Conservation (phyloP, 116 monocot genomes). For the Cymodocea nodosa region DNA sequence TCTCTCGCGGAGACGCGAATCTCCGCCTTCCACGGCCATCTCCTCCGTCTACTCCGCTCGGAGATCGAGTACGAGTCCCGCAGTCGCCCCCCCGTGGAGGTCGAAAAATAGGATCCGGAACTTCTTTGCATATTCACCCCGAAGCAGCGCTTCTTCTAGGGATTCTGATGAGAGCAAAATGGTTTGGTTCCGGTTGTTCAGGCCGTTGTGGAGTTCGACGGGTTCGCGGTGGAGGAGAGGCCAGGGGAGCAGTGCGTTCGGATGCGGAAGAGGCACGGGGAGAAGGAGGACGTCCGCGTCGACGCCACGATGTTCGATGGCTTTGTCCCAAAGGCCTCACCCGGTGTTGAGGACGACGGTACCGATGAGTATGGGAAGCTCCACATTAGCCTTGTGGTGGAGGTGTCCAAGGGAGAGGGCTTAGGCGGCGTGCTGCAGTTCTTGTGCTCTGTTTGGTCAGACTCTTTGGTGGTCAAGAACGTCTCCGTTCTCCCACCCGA, state of each 20-base stretch:
- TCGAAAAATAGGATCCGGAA: background rate
- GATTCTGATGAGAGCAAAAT: background rate
- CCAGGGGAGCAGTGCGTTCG: conserved; percentile 63
- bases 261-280: conserved; percentile 18
- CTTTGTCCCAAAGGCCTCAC: conserved; percentile 16
- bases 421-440: conserved; percentile 30
- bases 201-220: conserved; percentile 15
- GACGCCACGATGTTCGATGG: conserved; percentile 71
- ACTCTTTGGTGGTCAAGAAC: conserved; percentile 53
- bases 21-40: conserved; percentile 53
- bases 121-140: too few species aligned
- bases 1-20: conserved; percentile 54
- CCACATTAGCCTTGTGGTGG: conserved; percentile 65
- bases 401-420: conserved; percentile 41
- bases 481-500: conserved; percentile 25
- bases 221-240: conserved; percentile 49
- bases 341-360: conserved; percentile 7
- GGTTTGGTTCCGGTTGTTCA: conserved; percentile 1
- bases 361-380: conserved; percentile 17
- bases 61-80: conserved; percentile 48
- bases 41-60: conserved; percentile 69
- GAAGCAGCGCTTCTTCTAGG: background rate
- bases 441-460: conserved; percentile 73
- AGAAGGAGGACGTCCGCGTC: conserved; percentile 39
- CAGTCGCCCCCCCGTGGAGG: conserved; percentile 21